Base-by-base conservation (phyloP, 2,329 filamentous ascomycete species). In the Aureobasidium sp. region DNA sequence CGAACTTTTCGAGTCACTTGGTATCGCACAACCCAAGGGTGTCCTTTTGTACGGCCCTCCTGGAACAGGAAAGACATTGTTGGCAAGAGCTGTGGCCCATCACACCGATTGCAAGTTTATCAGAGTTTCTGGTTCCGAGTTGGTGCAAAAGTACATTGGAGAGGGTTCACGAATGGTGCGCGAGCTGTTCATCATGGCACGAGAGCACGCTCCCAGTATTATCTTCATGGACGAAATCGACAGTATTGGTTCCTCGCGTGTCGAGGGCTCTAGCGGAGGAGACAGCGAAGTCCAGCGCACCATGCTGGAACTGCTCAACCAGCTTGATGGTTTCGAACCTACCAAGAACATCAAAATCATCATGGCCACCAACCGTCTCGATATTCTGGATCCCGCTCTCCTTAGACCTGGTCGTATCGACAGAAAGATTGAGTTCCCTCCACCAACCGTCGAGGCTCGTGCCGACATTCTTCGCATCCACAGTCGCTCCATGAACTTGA, bases 171-270 rank as follows among this genome's bases (percentile, higher is more conserved):
- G 94, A 70, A 99, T 99, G 94, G 94, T 99, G 66, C 90, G 94
- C 72, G 94, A 99, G 78, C 84, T 99, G 57, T 99, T 99, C 82
- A 90, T 99, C 74, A 99, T 99, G 94, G 94, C 94, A 32, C 85
- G 94, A 77, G 94, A 99, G 75, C 94, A 99, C 71, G 94, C 94
- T 0, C 94, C 94, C 26, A 96, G 90, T 68, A 99, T 99, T 78
- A 99, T 99, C 77, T 99, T 99, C 82, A 99, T 99, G 94, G 94
- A 99, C 76, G 94, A 99, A 78, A 97, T 99, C 76, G 94, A 99
- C 81, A 96, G 90, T 69, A 99, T 99, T 77, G 94, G 94, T 66
- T 97, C 92, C 37, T 96, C 91, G 64, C 90, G 94, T 77, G 93
- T 99, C 60, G 94, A 99, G 74, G 93, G 93, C 29, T 95, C 90